Base-by-base conservation (phyloP, 306 rosid species). In the Begonia peltatifolia region DNA sequence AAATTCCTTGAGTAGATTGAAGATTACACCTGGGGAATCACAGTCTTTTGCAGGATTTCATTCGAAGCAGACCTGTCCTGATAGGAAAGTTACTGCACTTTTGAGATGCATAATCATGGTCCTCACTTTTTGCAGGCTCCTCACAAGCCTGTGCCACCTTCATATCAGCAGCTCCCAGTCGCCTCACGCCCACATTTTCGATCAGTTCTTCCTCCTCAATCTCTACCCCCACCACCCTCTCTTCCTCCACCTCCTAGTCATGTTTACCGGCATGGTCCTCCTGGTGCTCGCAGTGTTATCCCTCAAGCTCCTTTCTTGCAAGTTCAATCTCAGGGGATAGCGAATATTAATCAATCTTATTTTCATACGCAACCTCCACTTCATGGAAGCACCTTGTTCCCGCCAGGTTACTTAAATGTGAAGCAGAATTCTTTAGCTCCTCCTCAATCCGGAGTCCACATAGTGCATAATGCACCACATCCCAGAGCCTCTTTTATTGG, bases 21-120 rank as follows among this genome's bases (percentile, higher is more conserved):
- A 20, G 23, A 20, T 20, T 20, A 3, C 23, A 20, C 23, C 23
- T 20, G 23, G 23, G 23, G 23, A 20, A 20, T 30, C 3, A 9
- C 38, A 5, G 38, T 30, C 9, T 30, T 30, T 30, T 30, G 38
- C 38, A 30, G 38, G 38, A 30, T 30, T 30, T 30, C 38, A 30
- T 7, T 5, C 8, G 38, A 30, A 30, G 38, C 38, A 30, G 38
- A 30, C 38, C 38, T 30, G 38, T 4, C 9, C 8, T 30, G 38
- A 30, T 30, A 5, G 38, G 2, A 30, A 30, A 30, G 38, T 30
- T 30, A 5, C 38, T 0, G 9, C 38, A 30, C 38, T 30, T 60
- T 61, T 50, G 54, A 58, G 47, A 84, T 84, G 94, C 73, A 82
- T 71, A 84, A 77, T 73, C 66, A 68, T 9, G 73, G 76, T 46